A percentile compares a stretch with the other conserved stretches of the same genome.
phyloP scores from a whole-genome alignment of 805 yeast species.

The Saccharomyces cerevisiae region DNA sequence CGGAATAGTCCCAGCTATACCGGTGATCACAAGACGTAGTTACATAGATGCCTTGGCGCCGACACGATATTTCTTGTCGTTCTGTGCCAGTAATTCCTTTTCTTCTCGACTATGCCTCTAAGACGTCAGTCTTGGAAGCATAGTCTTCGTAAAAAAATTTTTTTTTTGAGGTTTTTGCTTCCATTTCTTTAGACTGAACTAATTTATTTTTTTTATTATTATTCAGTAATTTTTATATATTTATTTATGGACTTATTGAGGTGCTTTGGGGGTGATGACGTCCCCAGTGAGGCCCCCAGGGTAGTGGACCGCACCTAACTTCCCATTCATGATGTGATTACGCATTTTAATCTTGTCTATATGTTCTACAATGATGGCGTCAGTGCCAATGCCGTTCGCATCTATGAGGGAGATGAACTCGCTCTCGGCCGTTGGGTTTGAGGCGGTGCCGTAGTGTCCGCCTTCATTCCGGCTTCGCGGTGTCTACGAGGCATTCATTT shows the following conservation, averaged over 20 bases:
- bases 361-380: slow-evolving; percentile 98
- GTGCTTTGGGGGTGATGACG: slow-evolving; percentile 39
- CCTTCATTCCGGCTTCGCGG: slow-evolving; percentile 47
- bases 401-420: slow-evolving; percentile 92
- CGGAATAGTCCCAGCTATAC: too few relatives aligned
- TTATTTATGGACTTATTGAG: too few relatives aligned
- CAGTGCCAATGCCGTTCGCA: slow-evolving; percentile 95
- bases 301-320: slow-evolving; percentile 55
- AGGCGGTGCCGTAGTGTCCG: slow-evolving; percentile 80
- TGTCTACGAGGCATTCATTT: too few relatives aligned
- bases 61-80: slow-evolving; percentile 25
- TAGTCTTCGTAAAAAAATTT: slow-evolving; percentile 58
- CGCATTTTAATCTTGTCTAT: slow-evolving; percentile 69
- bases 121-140: slow-evolving; percentile 44
- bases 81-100: slow-evolving; percentile 40
- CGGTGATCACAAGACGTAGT: neutral
- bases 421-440: slow-evolving; percentile 76
- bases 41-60: slow-evolving; percentile 13
- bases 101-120: slow-evolving; percentile 47
- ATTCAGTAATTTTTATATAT: too few relatives aligned
- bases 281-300: slow-evolving; percentile 78
- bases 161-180: slow-evolving; percentile 55
- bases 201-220: slow-evolving; percentile 46
- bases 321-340: slow-evolving; percentile 51
- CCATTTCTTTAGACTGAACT: slow-evolving; percentile 69